Base-by-base conservation (phyloP, 306 rosid species). In the Vigna nakashimae region DNA sequence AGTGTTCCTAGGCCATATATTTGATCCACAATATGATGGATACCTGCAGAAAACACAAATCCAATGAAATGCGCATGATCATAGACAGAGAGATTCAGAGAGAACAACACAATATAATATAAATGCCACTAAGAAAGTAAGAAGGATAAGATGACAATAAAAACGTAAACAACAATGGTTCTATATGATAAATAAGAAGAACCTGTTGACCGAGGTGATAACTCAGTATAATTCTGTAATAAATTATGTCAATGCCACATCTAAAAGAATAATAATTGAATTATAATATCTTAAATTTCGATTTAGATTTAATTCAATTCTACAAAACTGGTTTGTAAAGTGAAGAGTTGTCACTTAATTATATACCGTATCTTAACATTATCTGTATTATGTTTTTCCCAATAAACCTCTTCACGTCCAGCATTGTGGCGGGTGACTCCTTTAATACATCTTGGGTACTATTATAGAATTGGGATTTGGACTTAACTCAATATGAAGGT, bases 21-120 rank as follows among this genome's bases (percentile, higher is more conserved):
- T 94, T 69, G 97, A 87, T 74, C 97, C 90, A 79, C 97, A 94
- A 63, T 92, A 92, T 57, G 97, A 89, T 17, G 97, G 97, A 80
- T 92, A 94, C 89, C 98, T 94, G 82, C 71, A 79, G 77, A 46
- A 69, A 36, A 87, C 79, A 60, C 16, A 82, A 87, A 79, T 13
- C 76, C 43, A 73, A 67, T 83, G 52, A 76, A 69, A 78, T 53
- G 58, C 30, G 62, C 20, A 60, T 53, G 46, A 46, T 76, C 55
- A 50, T 17, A 59, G 59, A 69, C 64, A 76, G 8, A 74, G 72
- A 53, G 52, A 26, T 77, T 51, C 20, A 79, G 43, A 60, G 12
- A 70, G 20, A 15, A 50, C 10, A 2, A 71, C 45, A 24, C 40
- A 51, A 43, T 18, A 38, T 50, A 38, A 60, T 2, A 60, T 48